Base-by-base conservation (phyloP, 441 rosid genomes). In the Geranium incanum region DNA sequence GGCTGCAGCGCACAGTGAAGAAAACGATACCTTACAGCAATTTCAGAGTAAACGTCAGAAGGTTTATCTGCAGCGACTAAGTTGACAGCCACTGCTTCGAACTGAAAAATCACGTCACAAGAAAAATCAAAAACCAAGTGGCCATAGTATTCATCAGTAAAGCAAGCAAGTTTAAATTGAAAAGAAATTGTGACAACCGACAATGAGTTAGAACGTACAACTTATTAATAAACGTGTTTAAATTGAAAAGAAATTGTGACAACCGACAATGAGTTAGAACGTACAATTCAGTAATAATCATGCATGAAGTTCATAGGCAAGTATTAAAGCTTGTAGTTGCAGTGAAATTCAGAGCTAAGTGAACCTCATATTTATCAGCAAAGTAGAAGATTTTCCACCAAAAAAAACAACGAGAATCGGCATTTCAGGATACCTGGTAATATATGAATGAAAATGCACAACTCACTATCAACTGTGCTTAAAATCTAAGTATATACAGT, bases 51-150 rank as follows among this genome's bases (percentile, higher is more conserved):
- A 75, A 95, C 95, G 82, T 95, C 99, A 73, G 96, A 92, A 67
- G 97, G 97, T 80, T 88, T 86, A 65, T 92, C 94, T 72, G 86
- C 85, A 23, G 87, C 86, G 36, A 92, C 87, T 79, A 95, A 81
- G 82, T 95, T 95, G 78, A 92, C 99, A 55, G 99, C 97, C 60
- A 91, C 93, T 69, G 97, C 99, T 87, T 88, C 97, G 67, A 84
- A 83, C 99, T 95, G 81, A 28, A 64, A 75, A 69, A 80, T 80
- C 11, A 11, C 50, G 65, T 74, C 66, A 81, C 74, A 86, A 64
- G 73, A 72, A 41, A 74, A 33, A 70, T 37, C 28, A 77, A 60
- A 52, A 28, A 65, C 68, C 66, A 71, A 19, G 71, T 69, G 70
- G 16, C 16, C 21, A 72, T 71, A 39, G 62, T 69, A 71, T 66